Evolutionary conservation across 495 filamentous ascomycete genomes (phyloP), one percentile per base, ranked within the genome.

Genomic region (Massariosphaeria phaeospora): DNA sequence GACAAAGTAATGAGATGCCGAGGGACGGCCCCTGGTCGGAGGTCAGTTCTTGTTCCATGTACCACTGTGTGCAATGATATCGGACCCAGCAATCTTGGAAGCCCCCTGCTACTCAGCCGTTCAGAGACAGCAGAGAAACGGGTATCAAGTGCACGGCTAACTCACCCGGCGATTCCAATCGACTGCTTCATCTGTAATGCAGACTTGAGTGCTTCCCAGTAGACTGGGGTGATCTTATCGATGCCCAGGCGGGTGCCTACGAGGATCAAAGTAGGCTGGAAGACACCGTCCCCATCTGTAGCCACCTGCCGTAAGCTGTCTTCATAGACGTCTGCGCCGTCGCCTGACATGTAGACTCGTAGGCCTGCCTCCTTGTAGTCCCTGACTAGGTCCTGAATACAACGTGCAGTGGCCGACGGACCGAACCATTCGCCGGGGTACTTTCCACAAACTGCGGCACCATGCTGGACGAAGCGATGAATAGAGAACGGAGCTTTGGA

Each of bases 391-490:
- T 84, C 83, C 90, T 94, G 84, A 48, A 99, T 95, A 68, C 94
- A 96, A 52, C 83, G 81, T n/a, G 94, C 89, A 1, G 94, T 94
- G 5, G 94, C 93, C 13, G 89, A 95, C n/a, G 94, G 94, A 9
- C 94, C 94, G 75, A 99, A 99, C 94, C 94, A 99, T 70, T 96
- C 88, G 21, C 94, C 94, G 0, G 94, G 91, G 67, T 91, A 85
- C 66, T 96, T 97, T 6, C 89, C 90, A 66, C 93, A 98, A 11
- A 85, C 86, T 27, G 79, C 75, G 15, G 91, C 89, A 2, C 94
- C 94, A 62, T 95, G 84, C 42, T 84, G 75, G 24, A 97, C 94
- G 62, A 98, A 98, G 55, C 80, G 85, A 61, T 99, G 94, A 64
- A 99, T 91, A 7, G 93, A 97, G 66, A 95, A 96, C 2, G 88